These are phyloP conservation scores for Candolleomyces efflorescens DNA, from an alignment of 768 basidiomycete species.

Conservation along the genomic window DNA sequence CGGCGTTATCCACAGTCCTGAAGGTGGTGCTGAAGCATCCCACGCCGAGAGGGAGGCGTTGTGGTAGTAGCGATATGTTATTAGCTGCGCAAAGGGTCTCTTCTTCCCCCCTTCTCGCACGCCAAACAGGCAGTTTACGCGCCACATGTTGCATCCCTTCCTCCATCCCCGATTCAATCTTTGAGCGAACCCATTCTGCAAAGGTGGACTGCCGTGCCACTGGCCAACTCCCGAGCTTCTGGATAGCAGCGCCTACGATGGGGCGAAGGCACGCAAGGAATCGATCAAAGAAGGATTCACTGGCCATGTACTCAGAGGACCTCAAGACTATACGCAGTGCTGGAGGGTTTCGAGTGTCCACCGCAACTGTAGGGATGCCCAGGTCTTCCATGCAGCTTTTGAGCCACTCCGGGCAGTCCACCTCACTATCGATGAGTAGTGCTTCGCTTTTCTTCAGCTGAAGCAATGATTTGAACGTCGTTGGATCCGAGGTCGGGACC, in stretches of 20 bases:
- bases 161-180: slow-evolving; percentile 9
- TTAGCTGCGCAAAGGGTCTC: slow-evolving; percentile 1
- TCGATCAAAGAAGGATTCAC: slow-evolving; percentile 17
- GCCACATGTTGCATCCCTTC: slow-evolving; percentile 16
- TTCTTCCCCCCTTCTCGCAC: not conserved
- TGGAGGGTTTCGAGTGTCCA: slow-evolving; percentile 13
- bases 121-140: slow-evolving; percentile 29
- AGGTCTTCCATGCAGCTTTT: slow-evolving; percentile 16
- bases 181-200: slow-evolving; percentile 27
- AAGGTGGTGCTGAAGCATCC: slow-evolving; percentile 2
- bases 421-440: slow-evolving; percentile 18
- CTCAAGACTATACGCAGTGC: slow-evolving; percentile 16
- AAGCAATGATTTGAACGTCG: slow-evolving; percentile 27
- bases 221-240: slow-evolving; percentile 19
- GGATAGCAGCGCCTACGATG: slow-evolving; percentile 5
- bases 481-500: slow-evolving; percentile 23
- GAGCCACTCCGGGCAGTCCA: slow-evolving; percentile 11
- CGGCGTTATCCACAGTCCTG: not conserved
- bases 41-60: not conserved
- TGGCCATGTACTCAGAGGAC: slow-evolving; percentile 8
- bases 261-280: slow-evolving; percentile 10
- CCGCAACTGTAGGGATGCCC: slow-evolving; percentile 19
- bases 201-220: slow-evolving; percentile 15
- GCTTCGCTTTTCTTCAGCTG: slow-evolving; percentile 21
- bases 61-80: slow-evolving; percentile 5